Evolutionary conservation across 2,329 filamentous ascomycete species (phyloP).

Genomic region (Calonectria ilicicola): DNA sequence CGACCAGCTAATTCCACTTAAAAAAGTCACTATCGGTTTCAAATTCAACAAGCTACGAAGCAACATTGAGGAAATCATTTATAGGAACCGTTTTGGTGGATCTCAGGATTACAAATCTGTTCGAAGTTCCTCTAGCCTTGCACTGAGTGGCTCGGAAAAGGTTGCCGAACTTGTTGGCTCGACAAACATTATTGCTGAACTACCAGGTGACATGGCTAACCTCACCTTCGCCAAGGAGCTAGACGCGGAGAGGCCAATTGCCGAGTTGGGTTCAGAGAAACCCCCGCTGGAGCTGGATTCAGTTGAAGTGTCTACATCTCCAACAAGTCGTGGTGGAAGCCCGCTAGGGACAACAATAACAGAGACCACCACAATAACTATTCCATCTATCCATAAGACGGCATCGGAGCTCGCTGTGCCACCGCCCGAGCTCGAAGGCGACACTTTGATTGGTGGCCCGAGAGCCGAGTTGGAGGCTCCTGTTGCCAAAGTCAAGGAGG

Average conservation of each 20-base stretch:
- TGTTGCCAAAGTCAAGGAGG: conserved; percentile 12
- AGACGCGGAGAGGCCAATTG: background rate
- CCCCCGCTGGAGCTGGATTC: background rate
- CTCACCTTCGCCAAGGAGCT: background rate
- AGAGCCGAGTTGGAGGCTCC: conserved; percentile 29
- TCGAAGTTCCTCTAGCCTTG: conserved; percentile 29
- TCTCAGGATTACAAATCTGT: conserved; percentile 27
- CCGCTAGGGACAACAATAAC: background rate
- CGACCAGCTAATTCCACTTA: conserved; percentile 37
- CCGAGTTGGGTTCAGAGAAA: background rate
- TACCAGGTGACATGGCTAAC: conserved; percentile 18
- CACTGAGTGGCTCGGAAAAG: background rate
- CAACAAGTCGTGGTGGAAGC: background rate
- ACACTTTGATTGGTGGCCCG: conserved; percentile 4
- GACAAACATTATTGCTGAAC: conserved; percentile 14
- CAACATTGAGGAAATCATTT: conserved; percentile 33
- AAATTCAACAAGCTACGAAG: conserved; percentile 40
- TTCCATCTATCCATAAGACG: background rate
- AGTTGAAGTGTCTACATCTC: background rate
- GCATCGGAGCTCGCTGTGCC: conserved; percentile 29
- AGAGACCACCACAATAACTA: background rate
- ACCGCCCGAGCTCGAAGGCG: conserved; percentile 35
- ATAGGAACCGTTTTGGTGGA: conserved; percentile 34
- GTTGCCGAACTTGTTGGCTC: conserved; percentile 23
- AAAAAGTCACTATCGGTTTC: conserved; percentile 36